Percentiles rank a stretch among this genome's conserved stretches.
Evolutionary conservation across 257 asterid genomes (phyloP).

Genomic region (Phtheirospermum japonicum): DNA sequence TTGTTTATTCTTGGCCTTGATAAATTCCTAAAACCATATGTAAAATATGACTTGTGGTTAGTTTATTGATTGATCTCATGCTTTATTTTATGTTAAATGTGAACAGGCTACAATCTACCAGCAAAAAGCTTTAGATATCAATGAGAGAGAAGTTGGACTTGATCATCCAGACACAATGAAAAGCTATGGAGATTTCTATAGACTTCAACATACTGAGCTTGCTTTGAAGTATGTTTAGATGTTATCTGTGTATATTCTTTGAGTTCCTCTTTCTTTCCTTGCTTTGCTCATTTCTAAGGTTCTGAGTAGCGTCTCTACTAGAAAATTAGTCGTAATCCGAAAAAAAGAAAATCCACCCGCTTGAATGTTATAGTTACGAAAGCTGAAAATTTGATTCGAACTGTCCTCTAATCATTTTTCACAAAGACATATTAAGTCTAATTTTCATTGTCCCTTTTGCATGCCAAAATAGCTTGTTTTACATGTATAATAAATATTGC

Average conservation of each 20-base stretch:
- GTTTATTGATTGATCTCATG: slow-evolving; percentile 4
- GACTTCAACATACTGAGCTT: slow-evolving; percentile 78
- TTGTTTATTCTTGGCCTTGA: neutral
- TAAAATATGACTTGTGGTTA: neutral
- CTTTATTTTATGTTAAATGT: slow-evolving; percentile 14
- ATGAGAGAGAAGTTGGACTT: slow-evolving; percentile 82
- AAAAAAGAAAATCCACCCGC: neutral
- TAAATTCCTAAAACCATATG: neutral
- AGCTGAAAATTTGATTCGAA: slow-evolving; percentile 17
- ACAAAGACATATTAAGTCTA: neutral
- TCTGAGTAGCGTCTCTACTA: neutral
- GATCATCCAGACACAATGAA: slow-evolving; percentile 93
- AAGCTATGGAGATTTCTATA: slow-evolving; percentile 82
- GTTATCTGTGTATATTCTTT: neutral
- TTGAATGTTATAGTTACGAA: neutral
- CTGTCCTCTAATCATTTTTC: neutral
- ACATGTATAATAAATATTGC: neutral
- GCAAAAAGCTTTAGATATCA: slow-evolving; percentile 80
- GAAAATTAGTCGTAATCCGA: neutral
- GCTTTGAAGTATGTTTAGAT: slow-evolving; percentile 27
- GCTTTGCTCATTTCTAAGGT: neutral
- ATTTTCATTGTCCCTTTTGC: neutral
- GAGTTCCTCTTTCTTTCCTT: slow-evolving; percentile 1
- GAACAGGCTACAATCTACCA: slow-evolving; percentile 78
- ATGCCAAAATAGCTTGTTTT: neutral